These are phyloP conservation scores for Tylopilus rubrobrunneus DNA, from an alignment of 768 basidiomycete species.

Conservation along the genomic window DNA sequence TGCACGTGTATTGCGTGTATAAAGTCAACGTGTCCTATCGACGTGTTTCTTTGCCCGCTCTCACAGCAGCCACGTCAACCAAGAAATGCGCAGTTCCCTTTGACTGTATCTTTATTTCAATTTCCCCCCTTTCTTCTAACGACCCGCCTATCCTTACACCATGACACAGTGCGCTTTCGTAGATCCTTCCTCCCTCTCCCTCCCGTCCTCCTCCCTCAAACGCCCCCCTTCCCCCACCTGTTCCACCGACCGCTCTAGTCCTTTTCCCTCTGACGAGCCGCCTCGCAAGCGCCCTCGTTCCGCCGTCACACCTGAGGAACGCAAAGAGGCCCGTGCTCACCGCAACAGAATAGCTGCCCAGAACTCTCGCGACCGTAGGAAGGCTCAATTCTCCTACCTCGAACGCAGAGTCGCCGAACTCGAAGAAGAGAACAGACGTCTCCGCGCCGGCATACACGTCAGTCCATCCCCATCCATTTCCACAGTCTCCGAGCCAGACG, in stretches of 20 bases:
- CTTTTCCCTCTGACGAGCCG: constrained; percentile 35
- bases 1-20: constrained; percentile 24
- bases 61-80: constrained; percentile 21
- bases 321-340: constrained; percentile 84
- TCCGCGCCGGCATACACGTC: constrained; percentile 50
- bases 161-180: constrained; percentile 32
- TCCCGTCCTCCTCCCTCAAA: constrained; percentile 33
- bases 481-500: constrained; percentile 16
- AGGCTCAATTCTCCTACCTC: constrained; percentile 72
- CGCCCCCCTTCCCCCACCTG: constrained; percentile 26
- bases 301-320: constrained; percentile 63
- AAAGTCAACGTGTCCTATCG: constrained; percentile 29
- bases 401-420: constrained; percentile 67
- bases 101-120: constrained; percentile 23
- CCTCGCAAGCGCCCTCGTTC: constrained; percentile 76
- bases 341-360: constrained; percentile 93
- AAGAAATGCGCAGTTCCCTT: constrained; percentile 11
- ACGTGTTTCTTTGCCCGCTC: constrained; percentile 23
- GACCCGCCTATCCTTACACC: background rate
- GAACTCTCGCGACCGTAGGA: constrained; percentile 87
- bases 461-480: constrained; percentile 20
- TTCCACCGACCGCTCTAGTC: constrained; percentile 14
- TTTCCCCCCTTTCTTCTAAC: background rate
- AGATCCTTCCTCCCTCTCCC: constrained; percentile 37
- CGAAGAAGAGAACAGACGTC: constrained; percentile 78